phyloP scores from a whole-genome alignment of 495 filamentous ascomycete species.

The Penicillium bialowiezense region DNA sequence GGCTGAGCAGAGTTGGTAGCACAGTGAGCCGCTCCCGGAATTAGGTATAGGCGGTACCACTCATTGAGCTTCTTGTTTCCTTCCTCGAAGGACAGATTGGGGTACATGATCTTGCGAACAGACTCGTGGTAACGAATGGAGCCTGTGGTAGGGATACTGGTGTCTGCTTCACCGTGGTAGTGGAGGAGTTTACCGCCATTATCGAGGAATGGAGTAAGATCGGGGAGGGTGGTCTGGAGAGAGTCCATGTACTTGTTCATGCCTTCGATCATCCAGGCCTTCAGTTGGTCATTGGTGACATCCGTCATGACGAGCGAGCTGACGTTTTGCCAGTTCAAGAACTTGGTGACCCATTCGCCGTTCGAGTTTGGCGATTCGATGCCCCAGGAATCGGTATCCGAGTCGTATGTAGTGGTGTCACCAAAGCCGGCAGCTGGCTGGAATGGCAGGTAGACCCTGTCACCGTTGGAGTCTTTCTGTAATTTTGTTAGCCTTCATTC shows the following conservation, averaged over 20 bases:
- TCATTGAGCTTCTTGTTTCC: constrained; percentile 40
- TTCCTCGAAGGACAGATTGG: constrained; percentile 25
- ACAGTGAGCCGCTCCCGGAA: constrained; percentile 52
- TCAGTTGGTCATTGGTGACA: too few relatives aligned
- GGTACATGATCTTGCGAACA: constrained; percentile 49
- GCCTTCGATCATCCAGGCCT: neutral
- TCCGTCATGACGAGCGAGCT: too few relatives aligned
- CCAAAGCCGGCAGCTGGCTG: too few relatives aligned
- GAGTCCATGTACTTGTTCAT: neutral
- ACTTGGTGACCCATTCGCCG: too few relatives aligned
- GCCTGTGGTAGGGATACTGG: neutral
- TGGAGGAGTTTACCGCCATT: neutral
- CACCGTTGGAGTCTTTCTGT: too few relatives aligned
- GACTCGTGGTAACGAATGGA: constrained; percentile 43
- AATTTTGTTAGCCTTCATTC: too few relatives aligned
- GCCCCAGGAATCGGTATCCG: too few relatives aligned
- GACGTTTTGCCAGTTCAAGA: too few relatives aligned
- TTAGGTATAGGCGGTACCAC: constrained; percentile 51
- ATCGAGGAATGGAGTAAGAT: neutral
- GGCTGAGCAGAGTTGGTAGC: constrained; percentile 43
- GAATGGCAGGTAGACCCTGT: too few relatives aligned
- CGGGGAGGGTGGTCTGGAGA: neutral
- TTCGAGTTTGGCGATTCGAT: too few relatives aligned
- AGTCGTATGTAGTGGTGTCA: too few relatives aligned
- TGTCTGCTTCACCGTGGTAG: neutral